Percentiles rank a stretch among this genome's conserved stretches.
Evolutionary conservation across 257 asterid species (phyloP).

Genomic region (Petunia secreta): DNA sequence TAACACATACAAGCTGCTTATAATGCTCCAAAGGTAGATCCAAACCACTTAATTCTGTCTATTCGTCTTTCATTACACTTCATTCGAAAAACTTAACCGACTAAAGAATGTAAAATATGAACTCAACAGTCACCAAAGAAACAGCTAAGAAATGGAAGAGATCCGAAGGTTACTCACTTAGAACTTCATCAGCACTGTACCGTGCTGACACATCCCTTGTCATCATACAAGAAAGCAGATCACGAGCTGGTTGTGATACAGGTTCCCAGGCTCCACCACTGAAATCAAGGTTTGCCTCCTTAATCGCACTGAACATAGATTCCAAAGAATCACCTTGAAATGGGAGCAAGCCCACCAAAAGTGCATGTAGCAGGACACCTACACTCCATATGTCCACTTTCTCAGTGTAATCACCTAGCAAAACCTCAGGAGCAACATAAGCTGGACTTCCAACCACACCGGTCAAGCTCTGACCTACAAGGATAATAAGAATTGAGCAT

Average conservation of each 20-base stretch:
- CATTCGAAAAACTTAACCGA: neutral
- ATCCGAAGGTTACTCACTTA: constrained; percentile 58
- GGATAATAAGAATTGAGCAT: constrained; percentile 22
- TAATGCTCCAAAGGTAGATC: neutral
- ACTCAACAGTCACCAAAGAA: constrained; percentile 7
- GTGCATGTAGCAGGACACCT: constrained; percentile 87
- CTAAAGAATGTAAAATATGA: neutral
- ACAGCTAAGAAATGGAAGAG: constrained; percentile 1
- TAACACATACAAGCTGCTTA: neutral
- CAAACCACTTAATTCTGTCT: neutral
- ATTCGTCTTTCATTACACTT: constrained; percentile 11
- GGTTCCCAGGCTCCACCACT: constrained; percentile 66
- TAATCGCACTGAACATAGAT: constrained; percentile 71
- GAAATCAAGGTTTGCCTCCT: constrained; percentile 67
- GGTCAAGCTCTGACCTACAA: constrained; percentile 68
- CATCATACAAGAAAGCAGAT: constrained; percentile 72
- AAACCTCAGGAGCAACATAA: constrained; percentile 88
- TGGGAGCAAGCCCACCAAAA: constrained; percentile 78
- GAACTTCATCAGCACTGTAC: constrained; percentile 70
- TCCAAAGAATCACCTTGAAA: constrained; percentile 78
- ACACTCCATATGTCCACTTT: constrained; percentile 93
- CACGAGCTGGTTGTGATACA: constrained; percentile 75
- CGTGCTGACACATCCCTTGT: constrained; percentile 58
- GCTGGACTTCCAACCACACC: constrained; percentile 95
- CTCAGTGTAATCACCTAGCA: constrained; percentile 80